Conservation (phyloP, 306 rosid species). For the Coriaria nepalensis region DNA sequence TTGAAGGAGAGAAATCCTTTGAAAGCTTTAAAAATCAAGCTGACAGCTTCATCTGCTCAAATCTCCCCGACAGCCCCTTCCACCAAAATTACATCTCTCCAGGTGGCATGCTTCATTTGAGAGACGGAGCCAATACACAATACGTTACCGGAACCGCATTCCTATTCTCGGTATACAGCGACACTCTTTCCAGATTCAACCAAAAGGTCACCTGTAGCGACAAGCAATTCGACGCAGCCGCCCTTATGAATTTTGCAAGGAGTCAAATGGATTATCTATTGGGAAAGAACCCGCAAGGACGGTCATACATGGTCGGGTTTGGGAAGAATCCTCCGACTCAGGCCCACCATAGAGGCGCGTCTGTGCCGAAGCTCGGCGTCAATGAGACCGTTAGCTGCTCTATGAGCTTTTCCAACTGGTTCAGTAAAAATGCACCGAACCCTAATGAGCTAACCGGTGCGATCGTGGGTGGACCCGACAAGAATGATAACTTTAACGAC, state of each 20-base stretch:
- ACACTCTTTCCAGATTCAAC: constrained; percentile 37
- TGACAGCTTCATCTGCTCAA: constrained; percentile 64
- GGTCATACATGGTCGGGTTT: constrained; percentile 83
- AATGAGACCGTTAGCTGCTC: constrained; percentile 18
- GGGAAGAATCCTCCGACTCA: constrained; percentile 59
- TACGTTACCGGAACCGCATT: constrained; percentile 54
- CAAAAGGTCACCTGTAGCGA: constrained; percentile 37
- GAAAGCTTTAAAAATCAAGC: constrained; percentile 44
- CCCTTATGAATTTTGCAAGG: constrained; percentile 37
- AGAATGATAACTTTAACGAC: constrained; percentile 43
- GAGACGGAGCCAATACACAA: constrained; percentile 89
- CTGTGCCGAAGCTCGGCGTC: constrained; percentile 24
- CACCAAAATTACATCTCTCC: constrained; percentile 43
- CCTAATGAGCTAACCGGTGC: constrained; percentile 83
- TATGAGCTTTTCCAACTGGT: constrained; percentile 40
- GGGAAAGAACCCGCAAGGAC: constrained; percentile 51
- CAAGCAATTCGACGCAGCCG: constrained; percentile 20
- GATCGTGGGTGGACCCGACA: constrained; percentile 74
- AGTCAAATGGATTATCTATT: constrained; percentile 58
- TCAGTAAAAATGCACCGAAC: constrained; percentile 36
- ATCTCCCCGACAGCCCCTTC: constrained; percentile 74
- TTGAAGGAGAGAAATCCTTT: constrained; percentile 34
- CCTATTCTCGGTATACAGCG: constrained; percentile 44
- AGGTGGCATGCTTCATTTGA: constrained; percentile 54
- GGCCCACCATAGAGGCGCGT: constrained; percentile 87